Base-by-base conservation (phyloP, 805 yeast species). In the Ogataea salicorniae region DNA sequence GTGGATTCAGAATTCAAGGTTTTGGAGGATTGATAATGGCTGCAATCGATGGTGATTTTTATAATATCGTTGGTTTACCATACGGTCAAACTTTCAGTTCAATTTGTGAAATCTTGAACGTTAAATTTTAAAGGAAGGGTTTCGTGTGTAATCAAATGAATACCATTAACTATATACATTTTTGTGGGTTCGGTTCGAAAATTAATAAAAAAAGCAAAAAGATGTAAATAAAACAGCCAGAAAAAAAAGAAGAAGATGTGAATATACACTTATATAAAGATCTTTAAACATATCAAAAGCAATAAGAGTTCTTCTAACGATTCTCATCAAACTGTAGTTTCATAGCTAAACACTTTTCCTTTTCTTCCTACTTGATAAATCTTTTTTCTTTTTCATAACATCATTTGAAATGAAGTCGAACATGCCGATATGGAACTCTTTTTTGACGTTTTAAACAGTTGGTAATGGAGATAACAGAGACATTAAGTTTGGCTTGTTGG, bases 1-100 rank as follows among this genome's bases (percentile, higher is more conserved):
- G 97, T 6, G 99, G 99, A 0, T 91, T 87, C 68, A 82, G 81
- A 56, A 82, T 85, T 49, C 98, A 92, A 66, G 87, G 83, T 0
- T 61, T 63, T 9, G 94, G 95, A 2, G 81, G 85, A 1, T 59
- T 83, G 35, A 67, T 92, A 52, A 79, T 94, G 53, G 65, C 72
- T 18, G 66, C 68, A 15, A 75, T 90, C 13, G 72, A 73, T 1
- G 99, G 99, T 0, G 98, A 92, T 62, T 87, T 78, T 60, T 81
- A 75, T 65, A 92, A 89, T 61, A 86, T 88, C 14, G 92, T 92
- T 4, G 99, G 99, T 0, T 68, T 92, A 47, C 98, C 99, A 1
- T 77, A 80, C 23, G 72, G 75, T 40, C 70, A 67, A 34, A 80
- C 92, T 0, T 77, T 76, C 58, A 59, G 53, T 26, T 40, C 45